These are phyloP conservation scores for Boletellus emodensis DNA, from an alignment of 768 basidiomycete species.

Conservation along the genomic window DNA sequence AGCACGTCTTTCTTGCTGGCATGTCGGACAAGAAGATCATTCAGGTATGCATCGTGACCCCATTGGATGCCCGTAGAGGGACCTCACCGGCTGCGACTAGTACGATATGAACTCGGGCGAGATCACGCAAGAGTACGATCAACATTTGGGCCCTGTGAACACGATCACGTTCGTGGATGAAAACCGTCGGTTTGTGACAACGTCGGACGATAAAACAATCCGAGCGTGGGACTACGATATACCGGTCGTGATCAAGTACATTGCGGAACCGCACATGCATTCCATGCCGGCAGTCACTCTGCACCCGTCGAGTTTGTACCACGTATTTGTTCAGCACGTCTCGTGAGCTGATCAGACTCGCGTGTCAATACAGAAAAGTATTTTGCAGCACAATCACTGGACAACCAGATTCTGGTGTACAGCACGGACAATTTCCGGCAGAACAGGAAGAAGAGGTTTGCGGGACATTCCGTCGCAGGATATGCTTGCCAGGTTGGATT, in stretches of 20 bases:
- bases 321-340: conserved; percentile 4
- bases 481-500: conserved; percentile 98
- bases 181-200: conserved; percentile 94
- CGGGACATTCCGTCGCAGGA: conserved; percentile 94
- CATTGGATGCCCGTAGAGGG: neutral
- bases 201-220: conserved; percentile 98
- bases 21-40: conserved; percentile 99
- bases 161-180: conserved; percentile 99
- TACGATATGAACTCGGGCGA: conserved; percentile 95
- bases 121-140: conserved; percentile 97
- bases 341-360: too few relatives aligned
- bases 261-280: conserved; percentile 99
- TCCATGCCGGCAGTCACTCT: conserved; percentile 98
- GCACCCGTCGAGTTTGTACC: conserved; percentile 84
- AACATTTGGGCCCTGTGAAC: conserved; percentile 97
- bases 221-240: conserved; percentile 99
- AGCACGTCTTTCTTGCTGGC: conserved; percentile 93
- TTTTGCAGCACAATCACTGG: conserved; percentile 95
- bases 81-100: conserved; percentile 37
- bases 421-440: conserved; percentile 98
- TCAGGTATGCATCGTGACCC: conserved; percentile 54
- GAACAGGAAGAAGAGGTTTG: conserved; percentile 97
- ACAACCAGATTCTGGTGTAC: conserved; percentile 97
- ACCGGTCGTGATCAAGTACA: conserved; percentile 99
- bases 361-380: conserved; percentile 66